phyloP scores from a whole-genome alignment of 139 green algal genomes.

The Chlorella sorokiniana region DNA sequence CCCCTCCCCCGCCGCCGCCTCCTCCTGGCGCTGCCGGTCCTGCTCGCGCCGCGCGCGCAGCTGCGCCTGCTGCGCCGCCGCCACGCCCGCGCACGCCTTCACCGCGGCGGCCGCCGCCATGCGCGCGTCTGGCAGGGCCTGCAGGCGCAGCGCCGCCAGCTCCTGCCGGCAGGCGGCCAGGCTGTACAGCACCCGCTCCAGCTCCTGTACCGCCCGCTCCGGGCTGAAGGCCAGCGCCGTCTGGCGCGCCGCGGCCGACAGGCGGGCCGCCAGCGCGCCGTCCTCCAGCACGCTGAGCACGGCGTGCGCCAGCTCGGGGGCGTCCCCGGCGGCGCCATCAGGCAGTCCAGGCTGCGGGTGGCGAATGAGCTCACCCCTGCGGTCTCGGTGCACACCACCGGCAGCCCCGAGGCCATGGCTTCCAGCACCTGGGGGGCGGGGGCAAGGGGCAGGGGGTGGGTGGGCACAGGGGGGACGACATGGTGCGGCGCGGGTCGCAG shows the following conservation, averaged over 20 bases:
- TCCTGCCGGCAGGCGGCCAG: slow-evolving; percentile 55
- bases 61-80: background rate
- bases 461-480: background rate
- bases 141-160: slow-evolving; percentile 54
- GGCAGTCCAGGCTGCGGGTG: slow-evolving; percentile 53
- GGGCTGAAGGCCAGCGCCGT: slow-evolving; percentile 5
- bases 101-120: background rate
- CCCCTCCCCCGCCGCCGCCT: too few relatives aligned
- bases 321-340: slow-evolving; percentile 51
- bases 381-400: slow-evolving; percentile 64
- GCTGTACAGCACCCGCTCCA: slow-evolving; percentile 69
- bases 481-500: too few relatives aligned
- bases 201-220: slow-evolving; percentile 25
- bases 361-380: slow-evolving; percentile 64
- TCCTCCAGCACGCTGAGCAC: slow-evolving; percentile 26
- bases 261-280: background rate
- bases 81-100: slow-evolving; percentile 11
- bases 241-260: slow-evolving; percentile 4
- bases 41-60: background rate
- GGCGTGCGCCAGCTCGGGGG: slow-evolving; percentile 7
- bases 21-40: background rate
- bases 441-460: background rate
- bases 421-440: slow-evolving; percentile 46
- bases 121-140: slow-evolving; percentile 48
- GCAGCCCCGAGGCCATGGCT: slow-evolving; percentile 68